Evolutionary conservation across 768 basidiomycete species (phyloP), one percentile per base, ranked within the genome.

Genomic region (Termitomyces sp.): DNA sequence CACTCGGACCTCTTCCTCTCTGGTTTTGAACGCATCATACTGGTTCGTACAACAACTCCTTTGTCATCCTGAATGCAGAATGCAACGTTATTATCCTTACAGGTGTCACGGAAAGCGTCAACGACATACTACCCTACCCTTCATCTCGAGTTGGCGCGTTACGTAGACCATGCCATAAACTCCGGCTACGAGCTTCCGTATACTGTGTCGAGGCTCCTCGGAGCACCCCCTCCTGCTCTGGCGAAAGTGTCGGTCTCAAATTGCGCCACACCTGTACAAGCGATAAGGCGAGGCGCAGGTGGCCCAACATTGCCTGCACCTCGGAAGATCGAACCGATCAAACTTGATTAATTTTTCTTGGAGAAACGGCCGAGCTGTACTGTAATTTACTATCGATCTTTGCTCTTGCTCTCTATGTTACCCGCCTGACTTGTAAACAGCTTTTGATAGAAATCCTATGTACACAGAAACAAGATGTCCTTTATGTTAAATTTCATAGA

Each of bases 41-140:
- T 95, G 61, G 97, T 50, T 22, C 20, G n/a, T 97, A 33, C 9
- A n/a, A 71, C 33, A 7, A 7, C 20, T 6, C 11, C n/a, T 44
- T 47, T 18, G 7, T 24, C 18, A 36, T 8, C 13, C 2, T 39
- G 36, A 36, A 11, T 16, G 18, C 12, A 8, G 9, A 12, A 1
- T 36, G 20, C n/a, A n/a, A n/a, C n/a, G 36, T 24, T 4, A 37
- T n/a, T 46, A 56, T 58, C 45, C 34, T 31, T 39, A 15, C 47
- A 98, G 95, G 93, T 95, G 46, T 85, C 93, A 0, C 90, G 97
- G 53, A 98, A 98, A 73, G 94, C 97, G 16, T 98, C 95, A 18
- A 86, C 89, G 24, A 87, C 89, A 13, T 98, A 97, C 72, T 99
- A 99, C 71, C 93, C 95, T 0, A 89, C 86, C 3, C 82, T 99